Evolutionary conservation across 2,329 filamentous ascomycete genomes (phyloP).

Genomic region (Truncatella angustata): DNA sequence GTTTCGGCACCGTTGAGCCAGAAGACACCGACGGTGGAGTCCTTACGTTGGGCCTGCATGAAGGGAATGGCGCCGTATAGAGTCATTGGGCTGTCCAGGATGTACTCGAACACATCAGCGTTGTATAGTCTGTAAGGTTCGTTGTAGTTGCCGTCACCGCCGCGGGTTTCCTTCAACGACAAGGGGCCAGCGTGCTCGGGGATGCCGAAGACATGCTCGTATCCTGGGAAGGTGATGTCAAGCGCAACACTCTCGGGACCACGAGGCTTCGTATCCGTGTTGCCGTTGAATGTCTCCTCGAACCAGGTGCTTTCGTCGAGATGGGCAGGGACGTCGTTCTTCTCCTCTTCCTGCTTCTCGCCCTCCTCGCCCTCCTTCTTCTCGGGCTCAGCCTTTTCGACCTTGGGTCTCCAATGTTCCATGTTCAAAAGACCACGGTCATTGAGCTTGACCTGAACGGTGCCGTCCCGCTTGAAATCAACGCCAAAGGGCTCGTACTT

Average conservation of each 20-base stretch:
- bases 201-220: constrained; percentile 90
- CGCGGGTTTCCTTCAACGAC: constrained; percentile 86
- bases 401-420: constrained; percentile 91
- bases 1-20: constrained; percentile 98
- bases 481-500: constrained; percentile 79
- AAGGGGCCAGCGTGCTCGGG: constrained; percentile 88
- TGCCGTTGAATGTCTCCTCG: constrained; percentile 95
- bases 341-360: constrained; percentile 40
- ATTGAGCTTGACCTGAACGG: constrained; percentile 84
- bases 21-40: constrained; percentile 91
- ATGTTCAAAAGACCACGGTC: constrained; percentile 86
- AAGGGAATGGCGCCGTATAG: constrained; percentile 96
- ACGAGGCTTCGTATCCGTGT: constrained; percentile 91
- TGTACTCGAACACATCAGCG: constrained; percentile 95
- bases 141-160: constrained; percentile 77
- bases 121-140: constrained; percentile 97
- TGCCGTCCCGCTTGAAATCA: constrained; percentile 81
- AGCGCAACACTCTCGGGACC: constrained; percentile 89
- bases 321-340: constrained; percentile 41
- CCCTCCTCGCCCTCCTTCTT: constrained; percentile 54
- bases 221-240: constrained; percentile 89
- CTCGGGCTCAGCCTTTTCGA: constrained; percentile 56
- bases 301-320: constrained; percentile 93
- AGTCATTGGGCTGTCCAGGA: constrained; percentile 96
- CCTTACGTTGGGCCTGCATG: constrained; percentile 95